phyloP scores from a whole-genome alignment of 176 grass and related monocot genomes.

The Tuctoria greenei region DNA sequence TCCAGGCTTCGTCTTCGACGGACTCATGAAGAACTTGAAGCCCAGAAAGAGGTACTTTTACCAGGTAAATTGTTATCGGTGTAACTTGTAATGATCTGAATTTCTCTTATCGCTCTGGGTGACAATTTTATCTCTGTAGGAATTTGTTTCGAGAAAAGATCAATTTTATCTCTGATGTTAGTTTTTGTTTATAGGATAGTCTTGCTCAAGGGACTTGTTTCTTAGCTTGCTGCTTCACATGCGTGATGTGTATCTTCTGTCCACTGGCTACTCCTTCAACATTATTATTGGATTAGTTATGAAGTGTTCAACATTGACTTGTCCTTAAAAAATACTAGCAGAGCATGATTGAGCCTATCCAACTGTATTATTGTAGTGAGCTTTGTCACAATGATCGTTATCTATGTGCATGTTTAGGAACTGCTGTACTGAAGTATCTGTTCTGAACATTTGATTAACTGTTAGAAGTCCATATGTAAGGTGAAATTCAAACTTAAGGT shows the following conservation, averaged over 20 bases:
- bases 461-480: not conserved
- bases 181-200: not conserved
- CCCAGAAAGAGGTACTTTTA: conserved; percentile 75
- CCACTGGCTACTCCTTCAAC: not conserved
- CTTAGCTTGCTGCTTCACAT: not conserved
- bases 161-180: not conserved
- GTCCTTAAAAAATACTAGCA: not conserved
- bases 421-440: not conserved
- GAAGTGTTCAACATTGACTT: not conserved
- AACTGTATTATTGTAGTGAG: not conserved
- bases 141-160: not conserved
- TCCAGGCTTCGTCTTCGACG: conserved; percentile 92
- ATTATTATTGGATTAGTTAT: not conserved
- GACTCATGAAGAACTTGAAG: conserved; percentile 68
- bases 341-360: not conserved
- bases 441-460: not conserved
- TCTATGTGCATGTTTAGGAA: not conserved
- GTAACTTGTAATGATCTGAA: not conserved
- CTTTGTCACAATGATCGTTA: not conserved
- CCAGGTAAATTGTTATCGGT: conserved; percentile 45
- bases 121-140: not conserved
- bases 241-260: not conserved
- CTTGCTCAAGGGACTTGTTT: not conserved
- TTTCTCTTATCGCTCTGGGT: not conserved
- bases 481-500: not conserved